A percentile compares a stretch with the other conserved stretches of the same genome.
These are phyloP conservation scores for Lotus japonicus DNA, from an alignment of 306 rosid genomes.

Conservation along the genomic window DNA sequence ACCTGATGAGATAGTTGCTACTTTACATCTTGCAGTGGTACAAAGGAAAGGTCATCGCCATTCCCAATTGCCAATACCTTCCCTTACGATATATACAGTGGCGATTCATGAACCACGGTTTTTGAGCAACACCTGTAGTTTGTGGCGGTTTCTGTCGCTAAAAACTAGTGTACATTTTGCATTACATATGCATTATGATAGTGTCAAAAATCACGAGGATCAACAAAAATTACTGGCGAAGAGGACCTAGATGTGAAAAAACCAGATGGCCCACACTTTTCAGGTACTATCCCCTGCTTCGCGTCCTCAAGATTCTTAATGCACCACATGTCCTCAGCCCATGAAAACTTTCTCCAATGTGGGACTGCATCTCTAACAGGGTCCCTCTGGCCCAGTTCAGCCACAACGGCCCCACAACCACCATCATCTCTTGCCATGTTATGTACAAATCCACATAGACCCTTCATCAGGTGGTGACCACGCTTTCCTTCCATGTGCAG, in stretches of 20 bases:
- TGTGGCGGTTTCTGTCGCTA: too few species aligned
- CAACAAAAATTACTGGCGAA: slow-evolving; percentile 61
- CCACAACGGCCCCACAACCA: slow-evolving; percentile 75
- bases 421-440: slow-evolving; percentile 70
- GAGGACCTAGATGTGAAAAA: slow-evolving; percentile 41
- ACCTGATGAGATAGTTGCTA: slow-evolving; percentile 6
- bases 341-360: slow-evolving; percentile 78
- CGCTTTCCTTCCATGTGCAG: slow-evolving; percentile 65
- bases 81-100: too few species aligned
- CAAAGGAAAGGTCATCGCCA: background rate
- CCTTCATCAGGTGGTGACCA: slow-evolving; percentile 49
- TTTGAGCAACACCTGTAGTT: too few species aligned
- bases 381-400: slow-evolving; percentile 77
- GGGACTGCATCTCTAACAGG: slow-evolving; percentile 70
- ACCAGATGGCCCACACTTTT: slow-evolving; percentile 26
- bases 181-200: too few species aligned
- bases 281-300: too few species aligned
- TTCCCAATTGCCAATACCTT: background rate
- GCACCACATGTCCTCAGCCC: slow-evolving; percentile 87
- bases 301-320: slow-evolving; percentile 53
- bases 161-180: too few species aligned
- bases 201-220: slow-evolving; percentile 75
- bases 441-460: slow-evolving; percentile 55
- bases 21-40: slow-evolving; percentile 12
- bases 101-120: too few species aligned